These are phyloP conservation scores for Mytilinidion resinicola DNA, from an alignment of 495 filamentous ascomycete species.

Conservation along the genomic window DNA sequence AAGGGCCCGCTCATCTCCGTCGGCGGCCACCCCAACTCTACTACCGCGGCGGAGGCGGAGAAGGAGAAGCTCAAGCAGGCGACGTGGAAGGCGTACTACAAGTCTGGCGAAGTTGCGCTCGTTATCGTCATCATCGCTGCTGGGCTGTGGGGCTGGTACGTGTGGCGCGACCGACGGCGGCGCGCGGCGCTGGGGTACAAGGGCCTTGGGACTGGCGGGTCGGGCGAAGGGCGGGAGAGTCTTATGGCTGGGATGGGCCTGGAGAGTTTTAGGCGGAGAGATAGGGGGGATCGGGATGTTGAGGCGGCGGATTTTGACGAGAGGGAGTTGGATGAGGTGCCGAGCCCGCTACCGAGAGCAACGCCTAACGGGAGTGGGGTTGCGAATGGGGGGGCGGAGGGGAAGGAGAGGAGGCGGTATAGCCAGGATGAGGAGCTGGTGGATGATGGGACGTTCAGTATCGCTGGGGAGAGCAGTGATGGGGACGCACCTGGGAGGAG, in stretches of 20 bases:
- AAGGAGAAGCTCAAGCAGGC: constrained; percentile 73
- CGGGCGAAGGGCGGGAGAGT: constrained; percentile 32
- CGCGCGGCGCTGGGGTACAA: constrained; percentile 40
- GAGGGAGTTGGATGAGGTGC: constrained; percentile 66
- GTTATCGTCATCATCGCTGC: constrained; percentile 78
- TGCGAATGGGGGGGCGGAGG: constrained; percentile 28
- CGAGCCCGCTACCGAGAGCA: constrained; percentile 10
- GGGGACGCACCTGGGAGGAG: constrained; percentile 28
- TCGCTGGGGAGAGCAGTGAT: constrained; percentile 52
- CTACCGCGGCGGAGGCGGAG: constrained; percentile 63
- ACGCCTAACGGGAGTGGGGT: constrained; percentile 37
- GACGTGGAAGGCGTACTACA: constrained; percentile 87
- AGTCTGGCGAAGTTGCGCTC: constrained; percentile 83
- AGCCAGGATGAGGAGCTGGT: background rate
- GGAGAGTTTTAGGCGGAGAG: constrained; percentile 46
- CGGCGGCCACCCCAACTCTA: constrained; percentile 79
- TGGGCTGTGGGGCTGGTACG: constrained; percentile 71
- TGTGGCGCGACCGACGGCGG: constrained; percentile 68
- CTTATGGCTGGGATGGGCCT: constrained; percentile 48
- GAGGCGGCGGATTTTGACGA: constrained; percentile 90
- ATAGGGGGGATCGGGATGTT: constrained; percentile 47
- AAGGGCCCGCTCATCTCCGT: constrained; percentile 77
- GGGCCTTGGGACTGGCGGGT: constrained; percentile 37
- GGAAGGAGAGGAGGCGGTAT: constrained; percentile 7
- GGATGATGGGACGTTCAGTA: constrained; percentile 43